Conservation (phyloP, 176 grass and related monocot species). For the Eleusine coracana region DNA sequence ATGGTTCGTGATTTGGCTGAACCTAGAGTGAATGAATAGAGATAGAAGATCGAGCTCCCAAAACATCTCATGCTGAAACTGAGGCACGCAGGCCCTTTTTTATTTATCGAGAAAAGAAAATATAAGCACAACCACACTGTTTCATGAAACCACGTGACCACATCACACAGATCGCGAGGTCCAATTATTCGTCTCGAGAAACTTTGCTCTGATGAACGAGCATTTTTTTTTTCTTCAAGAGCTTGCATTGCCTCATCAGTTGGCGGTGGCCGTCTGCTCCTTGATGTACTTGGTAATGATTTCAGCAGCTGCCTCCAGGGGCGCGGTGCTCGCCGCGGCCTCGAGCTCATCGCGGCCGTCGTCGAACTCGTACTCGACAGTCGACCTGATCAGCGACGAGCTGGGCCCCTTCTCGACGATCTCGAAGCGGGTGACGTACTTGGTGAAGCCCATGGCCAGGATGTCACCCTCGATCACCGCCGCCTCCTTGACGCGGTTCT, state of each 20-base stretch:
- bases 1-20: too few species aligned
- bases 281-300: conserved; percentile 35
- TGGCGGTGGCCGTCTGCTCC: neutral
- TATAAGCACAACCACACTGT: neutral
- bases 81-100: neutral
- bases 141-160: neutral
- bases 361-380: conserved; percentile 38
- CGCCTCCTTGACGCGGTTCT: conserved; percentile 41
- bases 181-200: neutral
- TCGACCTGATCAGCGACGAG: conserved; percentile 34
- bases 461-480: conserved; percentile 16
- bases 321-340: conserved; percentile 11
- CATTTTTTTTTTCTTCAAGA: neutral
- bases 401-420: conserved; percentile 20
- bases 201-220: neutral
- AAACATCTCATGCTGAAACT: too few species aligned
- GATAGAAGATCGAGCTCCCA: too few species aligned
- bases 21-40: too few species aligned
- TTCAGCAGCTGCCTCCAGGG: conserved; percentile 35
- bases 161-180: neutral
- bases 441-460: conserved; percentile 38
- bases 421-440: conserved; percentile 34
- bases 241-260: neutral
- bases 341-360: conserved; percentile 26
- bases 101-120: neutral